A percentile compares a stretch with the other conserved stretches of the same genome.
These are phyloP conservation scores for Casuarina equisetifolia DNA, from an alignment of 306 rosid genomes.

Conservation along the genomic window DNA sequence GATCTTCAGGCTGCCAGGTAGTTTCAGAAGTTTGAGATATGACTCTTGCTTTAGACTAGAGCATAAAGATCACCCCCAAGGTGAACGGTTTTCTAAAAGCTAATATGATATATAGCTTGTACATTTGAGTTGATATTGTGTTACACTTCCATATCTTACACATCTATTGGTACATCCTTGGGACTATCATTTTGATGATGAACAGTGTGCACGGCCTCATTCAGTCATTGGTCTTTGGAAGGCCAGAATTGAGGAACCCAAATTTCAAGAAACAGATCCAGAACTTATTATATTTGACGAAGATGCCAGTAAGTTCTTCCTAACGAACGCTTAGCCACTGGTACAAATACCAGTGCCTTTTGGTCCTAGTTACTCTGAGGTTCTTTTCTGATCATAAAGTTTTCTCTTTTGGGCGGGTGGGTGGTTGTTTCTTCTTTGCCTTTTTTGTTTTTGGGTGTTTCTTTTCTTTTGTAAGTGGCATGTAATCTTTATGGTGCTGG, in stretches of 20 bases:
- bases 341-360: background rate
- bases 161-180: background rate
- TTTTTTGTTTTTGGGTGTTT: too few relatives aligned
- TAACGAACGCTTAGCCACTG: background rate
- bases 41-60: background rate
- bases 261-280: constrained; percentile 16
- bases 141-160: background rate
- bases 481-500: background rate
- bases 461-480: background rate
- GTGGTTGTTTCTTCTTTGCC: too few relatives aligned
- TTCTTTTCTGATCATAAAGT: background rate
- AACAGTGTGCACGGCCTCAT: constrained; percentile 22
- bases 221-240: constrained; percentile 27
- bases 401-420: too few relatives aligned
- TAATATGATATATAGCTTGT: constrained; percentile 3
- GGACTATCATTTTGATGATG: background rate
- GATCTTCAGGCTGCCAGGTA: background rate
- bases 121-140: background rate
- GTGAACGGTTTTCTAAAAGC: background rate
- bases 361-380: background rate
- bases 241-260: constrained; percentile 21
- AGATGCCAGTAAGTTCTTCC: constrained; percentile 12
- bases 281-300: constrained; percentile 2
- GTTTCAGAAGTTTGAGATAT: background rate
- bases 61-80: background rate